phyloP scores from a whole-genome alignment of 2,329 filamentous ascomycete species.

The Colletotrichum tanaceti region DNA sequence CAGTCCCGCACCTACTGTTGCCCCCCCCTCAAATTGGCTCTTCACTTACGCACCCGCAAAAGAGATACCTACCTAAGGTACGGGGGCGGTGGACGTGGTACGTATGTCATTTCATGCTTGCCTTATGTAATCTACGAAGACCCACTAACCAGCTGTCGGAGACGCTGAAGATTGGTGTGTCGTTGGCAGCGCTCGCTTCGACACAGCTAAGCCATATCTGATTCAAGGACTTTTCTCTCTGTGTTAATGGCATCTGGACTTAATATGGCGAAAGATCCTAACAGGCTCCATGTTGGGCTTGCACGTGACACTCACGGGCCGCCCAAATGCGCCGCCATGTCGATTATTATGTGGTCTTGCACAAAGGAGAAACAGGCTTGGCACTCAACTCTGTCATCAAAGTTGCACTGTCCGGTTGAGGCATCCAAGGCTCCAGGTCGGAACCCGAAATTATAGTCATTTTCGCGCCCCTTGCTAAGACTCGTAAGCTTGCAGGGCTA shows the following conservation, averaged over 20 bases:
- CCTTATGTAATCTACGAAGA: conserved; percentile 26
- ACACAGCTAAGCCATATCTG: too few species aligned
- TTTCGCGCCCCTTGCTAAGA: conserved; percentile 8
- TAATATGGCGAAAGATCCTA: conserved; percentile 2
- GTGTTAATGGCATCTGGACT: background rate
- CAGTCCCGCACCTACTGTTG: conserved; percentile 29
- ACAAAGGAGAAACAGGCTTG: background rate
- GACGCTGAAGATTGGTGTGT: conserved; percentile 31
- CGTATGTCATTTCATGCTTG: conserved; percentile 14
- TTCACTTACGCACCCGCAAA: conserved; percentile 29
- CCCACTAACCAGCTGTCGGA: conserved; percentile 17
- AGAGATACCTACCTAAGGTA: conserved; percentile 16
- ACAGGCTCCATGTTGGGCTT: background rate
- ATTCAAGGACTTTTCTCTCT: background rate
- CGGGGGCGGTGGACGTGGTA: conserved; percentile 6
- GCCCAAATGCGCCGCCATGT: background rate
- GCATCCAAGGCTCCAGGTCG: background rate
- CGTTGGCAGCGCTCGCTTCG: background rate
- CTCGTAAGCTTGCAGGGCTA: conserved; percentile 13
- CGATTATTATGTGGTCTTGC: conserved; percentile 17
- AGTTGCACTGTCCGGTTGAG: background rate
- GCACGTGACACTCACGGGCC: background rate
- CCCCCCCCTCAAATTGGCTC: conserved; percentile 34
- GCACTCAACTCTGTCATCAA: conserved; percentile 5
- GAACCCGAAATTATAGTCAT: conserved; percentile 12